Conservation (phyloP, 768 basidiomycete species). For the Crucibulum laeve region DNA sequence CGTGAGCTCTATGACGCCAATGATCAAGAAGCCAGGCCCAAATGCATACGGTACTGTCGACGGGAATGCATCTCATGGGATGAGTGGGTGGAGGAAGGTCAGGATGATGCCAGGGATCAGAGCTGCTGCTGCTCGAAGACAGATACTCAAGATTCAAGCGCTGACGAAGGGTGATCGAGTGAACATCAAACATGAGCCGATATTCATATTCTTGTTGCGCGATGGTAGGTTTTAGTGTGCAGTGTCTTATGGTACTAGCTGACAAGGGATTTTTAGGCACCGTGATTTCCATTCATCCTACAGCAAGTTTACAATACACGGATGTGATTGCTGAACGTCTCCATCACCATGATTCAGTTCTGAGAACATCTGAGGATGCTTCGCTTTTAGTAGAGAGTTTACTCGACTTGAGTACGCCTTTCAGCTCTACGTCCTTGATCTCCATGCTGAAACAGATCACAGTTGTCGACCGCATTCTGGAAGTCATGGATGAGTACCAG, state of each 20-base stretch:
- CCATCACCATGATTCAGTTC: constrained; percentile 50
- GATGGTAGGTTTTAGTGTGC: constrained; percentile 35
- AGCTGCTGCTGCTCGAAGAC: no score
- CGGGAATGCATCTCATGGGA: no score
- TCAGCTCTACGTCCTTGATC: neutral
- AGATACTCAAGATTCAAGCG: constrained; percentile 18
- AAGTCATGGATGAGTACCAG: constrained; percentile 66
- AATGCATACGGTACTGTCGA: no score
- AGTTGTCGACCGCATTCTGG: constrained; percentile 64
- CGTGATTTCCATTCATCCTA: constrained; percentile 53
- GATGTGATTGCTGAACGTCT: constrained; percentile 55
- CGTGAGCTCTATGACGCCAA: neutral
- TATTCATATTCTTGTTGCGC: constrained; percentile 62
- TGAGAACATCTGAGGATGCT: constrained; percentile 58
- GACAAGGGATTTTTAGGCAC: constrained; percentile 32
- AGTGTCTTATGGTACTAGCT: neutral
- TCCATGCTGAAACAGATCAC: neutral
- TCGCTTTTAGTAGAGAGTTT: constrained; percentile 58
- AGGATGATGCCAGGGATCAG: no score
- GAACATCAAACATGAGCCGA: constrained; percentile 49
- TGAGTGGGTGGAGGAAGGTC: no score
- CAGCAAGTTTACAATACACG: constrained; percentile 40
- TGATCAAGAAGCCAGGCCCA: neutral
- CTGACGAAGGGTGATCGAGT: constrained; percentile 49
- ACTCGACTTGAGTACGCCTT: constrained; percentile 41